phyloP scores from a whole-genome alignment of 179 eudicot species.

The Camellia oleifera region DNA sequence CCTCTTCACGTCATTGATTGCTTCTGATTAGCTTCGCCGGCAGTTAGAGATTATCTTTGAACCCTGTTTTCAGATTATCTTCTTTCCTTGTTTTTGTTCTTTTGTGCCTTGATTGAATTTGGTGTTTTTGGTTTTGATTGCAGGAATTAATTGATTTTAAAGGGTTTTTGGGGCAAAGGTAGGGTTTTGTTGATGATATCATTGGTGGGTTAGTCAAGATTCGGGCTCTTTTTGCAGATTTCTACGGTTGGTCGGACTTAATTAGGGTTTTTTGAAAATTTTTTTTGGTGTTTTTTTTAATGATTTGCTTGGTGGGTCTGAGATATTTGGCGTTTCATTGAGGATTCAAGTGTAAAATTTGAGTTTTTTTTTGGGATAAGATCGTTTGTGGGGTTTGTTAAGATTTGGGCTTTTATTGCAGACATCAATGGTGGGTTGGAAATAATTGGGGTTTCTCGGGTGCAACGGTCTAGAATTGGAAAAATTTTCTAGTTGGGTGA shows the following conservation, averaged over 20 bases:
- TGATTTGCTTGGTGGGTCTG: slow-evolving; percentile 5
- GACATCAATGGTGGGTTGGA: slow-evolving; percentile 7
- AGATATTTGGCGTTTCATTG: neutral
- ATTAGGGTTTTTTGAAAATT: neutral
- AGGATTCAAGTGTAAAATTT: neutral
- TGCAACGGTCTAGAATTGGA: neutral
- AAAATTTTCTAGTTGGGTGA: neutral
- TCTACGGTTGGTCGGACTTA: slow-evolving; percentile 1
- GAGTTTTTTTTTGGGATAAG: neutral
- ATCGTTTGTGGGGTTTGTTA: slow-evolving; percentile 10
- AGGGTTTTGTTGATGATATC: slow-evolving; percentile 8
- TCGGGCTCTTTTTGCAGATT: neutral
- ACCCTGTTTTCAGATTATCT: neutral
- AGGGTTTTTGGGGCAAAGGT: neutral
- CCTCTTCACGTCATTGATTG: slow-evolving; percentile 10
- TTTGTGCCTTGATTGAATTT: neutral
- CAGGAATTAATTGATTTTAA: slow-evolving; percentile 14
- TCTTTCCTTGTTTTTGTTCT: neutral
- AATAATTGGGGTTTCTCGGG: neutral
- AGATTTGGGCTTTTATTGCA: slow-evolving; percentile 6
- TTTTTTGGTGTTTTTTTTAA: neutral
- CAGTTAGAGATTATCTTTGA: neutral
- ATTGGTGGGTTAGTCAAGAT: slow-evolving; percentile 13
- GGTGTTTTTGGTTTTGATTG: slow-evolving; percentile 12
- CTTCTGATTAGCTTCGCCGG: slow-evolving; percentile 2